Percentiles rank a stretch among this genome's conserved stretches.
phyloP scores from a whole-genome alignment of 2,329 filamentous ascomycete species.

The Aspergillus sp. region DNA sequence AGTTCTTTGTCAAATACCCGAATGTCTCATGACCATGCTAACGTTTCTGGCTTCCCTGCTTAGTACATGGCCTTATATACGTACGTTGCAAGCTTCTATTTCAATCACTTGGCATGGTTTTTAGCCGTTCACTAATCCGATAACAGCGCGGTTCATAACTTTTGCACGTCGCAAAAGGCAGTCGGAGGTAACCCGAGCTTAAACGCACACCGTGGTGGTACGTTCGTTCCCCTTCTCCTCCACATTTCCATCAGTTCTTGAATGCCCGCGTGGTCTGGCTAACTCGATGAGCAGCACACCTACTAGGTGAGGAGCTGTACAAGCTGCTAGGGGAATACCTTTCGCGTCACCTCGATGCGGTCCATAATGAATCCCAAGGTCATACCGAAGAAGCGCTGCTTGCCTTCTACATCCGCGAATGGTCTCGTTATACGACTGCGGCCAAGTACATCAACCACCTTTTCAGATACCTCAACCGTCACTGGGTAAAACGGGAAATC shows the following conservation, averaged over 20 bases:
- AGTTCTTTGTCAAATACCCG: background rate
- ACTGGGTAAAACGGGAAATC: slow-evolving; percentile 99
- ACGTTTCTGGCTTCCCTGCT: slow-evolving; percentile 14
- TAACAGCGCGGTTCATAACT: slow-evolving; percentile 86
- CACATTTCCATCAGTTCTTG: background rate
- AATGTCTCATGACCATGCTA: slow-evolving; percentile 8
- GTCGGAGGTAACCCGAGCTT: slow-evolving; percentile 57
- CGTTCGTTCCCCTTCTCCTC: slow-evolving; percentile 29
- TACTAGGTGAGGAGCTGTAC: slow-evolving; percentile 95
- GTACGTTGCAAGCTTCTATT: slow-evolving; percentile 42
- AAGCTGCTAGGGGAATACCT: slow-evolving; percentile 87
- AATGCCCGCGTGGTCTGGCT: slow-evolving; percentile 3
- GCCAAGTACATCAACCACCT: slow-evolving; percentile 97
- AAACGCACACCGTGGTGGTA: slow-evolving; percentile 71
- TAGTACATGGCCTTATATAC: slow-evolving; percentile 97
- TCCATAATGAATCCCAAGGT: slow-evolving; percentile 70
- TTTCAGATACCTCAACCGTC: slow-evolving; percentile 92
- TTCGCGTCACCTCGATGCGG: slow-evolving; percentile 68
- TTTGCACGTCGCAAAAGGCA: slow-evolving; percentile 96
- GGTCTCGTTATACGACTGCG: slow-evolving; percentile 91
- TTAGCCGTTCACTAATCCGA: slow-evolving; percentile 25
- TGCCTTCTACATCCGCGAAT: slow-evolving; percentile 92
- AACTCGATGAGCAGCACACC: slow-evolving; percentile 64
- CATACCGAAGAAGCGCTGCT: slow-evolving; percentile 90
- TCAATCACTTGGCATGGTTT: background rate